Base-by-base conservation (phyloP, 441 rosid genomes). In the Bocquillonia castaneifolia region DNA sequence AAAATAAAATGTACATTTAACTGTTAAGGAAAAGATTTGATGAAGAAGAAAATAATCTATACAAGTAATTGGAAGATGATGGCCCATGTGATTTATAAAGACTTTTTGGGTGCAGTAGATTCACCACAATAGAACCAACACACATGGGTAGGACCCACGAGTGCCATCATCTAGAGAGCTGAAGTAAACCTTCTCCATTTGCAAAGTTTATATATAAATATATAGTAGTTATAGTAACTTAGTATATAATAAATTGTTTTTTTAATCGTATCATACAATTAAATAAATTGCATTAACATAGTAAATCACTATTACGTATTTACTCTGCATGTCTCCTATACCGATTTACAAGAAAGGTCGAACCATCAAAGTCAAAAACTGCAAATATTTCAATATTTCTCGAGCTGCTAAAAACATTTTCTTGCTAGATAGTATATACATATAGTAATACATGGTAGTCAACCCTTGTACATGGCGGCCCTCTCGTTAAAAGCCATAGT, bases 81-180 rank as follows among this genome's bases (percentile, higher is more conserved):
- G n/a, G n/a, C 45, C 56, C 66, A 48, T 59, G 62, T 62, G 63
- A 37, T 9, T 50, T 48, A 10, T 20, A 20, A 57, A 69, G 64
- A 66, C 59, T 63, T 73, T 51, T 51, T 47, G 56, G 73, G 37
- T 52, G 60, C n/a, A 66, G 34, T 53, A 74, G 48, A 57, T 42
- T 47, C 44, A 14, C 73, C 32, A 32, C 10, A 22, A 68, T 50
- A 42, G 60, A 29, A 68, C n/a, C 60, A 54, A 69, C n/a, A 36
- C 78, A 78, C 73, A 53, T 78, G 80, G 78, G 67, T 76, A 71
- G 80, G 82, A 34, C 82, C 80, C 81, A 39, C 36, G 3, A 26
- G 6, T 10, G 10, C 47, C 7, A 53, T 6, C 31, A 17, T 48
- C 22, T 6, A 52, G 32, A 47, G n/a, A n/a, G n/a, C n/a, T n/a